Base-by-base conservation (phyloP, 331 rosid species). In the Telfairia occidentalis region DNA sequence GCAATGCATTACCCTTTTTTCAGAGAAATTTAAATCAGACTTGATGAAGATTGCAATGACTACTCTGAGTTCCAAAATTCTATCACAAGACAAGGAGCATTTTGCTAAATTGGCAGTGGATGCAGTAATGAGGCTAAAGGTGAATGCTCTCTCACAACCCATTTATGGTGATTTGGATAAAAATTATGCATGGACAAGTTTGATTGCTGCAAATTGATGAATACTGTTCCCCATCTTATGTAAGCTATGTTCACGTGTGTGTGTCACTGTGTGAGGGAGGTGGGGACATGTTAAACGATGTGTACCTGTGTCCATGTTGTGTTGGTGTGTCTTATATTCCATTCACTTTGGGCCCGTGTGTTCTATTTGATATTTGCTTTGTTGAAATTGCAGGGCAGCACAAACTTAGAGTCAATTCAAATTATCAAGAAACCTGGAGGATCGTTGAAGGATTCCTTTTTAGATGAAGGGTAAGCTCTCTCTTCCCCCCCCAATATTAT, bases 391-490 rank as follows among this genome's bases (percentile, higher is more conserved):
- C 96, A 94, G 97, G 98, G 98, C 13, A 94, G 96, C 83, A 94
- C 98, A 73, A 94, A 94, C 84, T 87, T 94, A 71, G 96, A 94
- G 83, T 58, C 98, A 11, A 89, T 94, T 72, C 97, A 94, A 84
- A 91, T 91, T 77, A 88, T 91, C 80, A 94, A 91, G 92, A 94
- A 94, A 83, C 97, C 96, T 10, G 92, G 98, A 45, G 98, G 98
- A 77, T 91, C 98, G 3, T 73, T 94, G 2, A 91, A 35, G 80
- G 97, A 94, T 63, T 91, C 97, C 11, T 91, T 94, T 82, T 82
- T 94, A 76, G 98, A 94, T 78, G 98, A 94, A 87, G 98, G 98
- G 98, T n/a, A n/a, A n/a, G n/a, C n/a, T n/a, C n/a, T n/a, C n/a
- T n/a, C n/a, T 37, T 32, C 37, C 37, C 37, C 37, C 2, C 37